phyloP scores from a whole-genome alignment of 768 basidiomycete species.

The Termitomyces sp. region DNA sequence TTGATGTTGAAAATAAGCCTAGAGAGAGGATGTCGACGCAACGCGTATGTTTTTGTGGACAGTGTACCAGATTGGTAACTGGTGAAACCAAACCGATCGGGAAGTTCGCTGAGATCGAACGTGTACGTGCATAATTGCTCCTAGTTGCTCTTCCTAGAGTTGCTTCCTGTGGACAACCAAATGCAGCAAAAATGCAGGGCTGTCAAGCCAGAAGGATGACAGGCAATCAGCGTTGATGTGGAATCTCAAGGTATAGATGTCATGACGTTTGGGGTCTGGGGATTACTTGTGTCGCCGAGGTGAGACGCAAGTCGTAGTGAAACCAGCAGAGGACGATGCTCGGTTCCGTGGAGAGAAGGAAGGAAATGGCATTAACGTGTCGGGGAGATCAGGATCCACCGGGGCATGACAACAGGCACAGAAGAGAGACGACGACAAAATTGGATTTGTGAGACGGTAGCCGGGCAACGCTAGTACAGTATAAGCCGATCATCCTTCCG shows the following conservation, averaged over 20 bases:
- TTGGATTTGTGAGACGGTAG: neutral
- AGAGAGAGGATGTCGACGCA: neutral
- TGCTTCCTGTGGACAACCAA: neutral
- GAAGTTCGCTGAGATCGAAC: slow-evolving; percentile 2
- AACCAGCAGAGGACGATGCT: neutral
- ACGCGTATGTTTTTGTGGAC: neutral
- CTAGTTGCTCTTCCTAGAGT: neutral
- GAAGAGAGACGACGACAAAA: slow-evolving; percentile 3
- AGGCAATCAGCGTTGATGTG: neutral
- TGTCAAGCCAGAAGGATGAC: neutral
- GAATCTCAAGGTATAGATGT: neutral
- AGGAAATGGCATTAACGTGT: slow-evolving; percentile 1
- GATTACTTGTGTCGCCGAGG: neutral
- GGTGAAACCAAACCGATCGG: neutral
- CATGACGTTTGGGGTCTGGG: neutral
- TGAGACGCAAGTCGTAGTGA: neutral
- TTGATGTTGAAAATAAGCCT: neutral
- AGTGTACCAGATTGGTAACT: neutral
- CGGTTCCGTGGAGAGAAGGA: slow-evolving; percentile 5
- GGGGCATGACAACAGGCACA: slow-evolving; percentile 11
- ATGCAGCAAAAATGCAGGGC: neutral
- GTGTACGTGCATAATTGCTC: neutral
- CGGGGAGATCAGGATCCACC: slow-evolving; percentile 10
- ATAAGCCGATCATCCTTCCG: slow-evolving; percentile 12
- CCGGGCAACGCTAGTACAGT: slow-evolving; percentile 5